Evolutionary conservation across 805 yeast genomes (phyloP), one percentile per base, ranked within the genome.

Genomic region (Nakazawaea pomicola): DNA sequence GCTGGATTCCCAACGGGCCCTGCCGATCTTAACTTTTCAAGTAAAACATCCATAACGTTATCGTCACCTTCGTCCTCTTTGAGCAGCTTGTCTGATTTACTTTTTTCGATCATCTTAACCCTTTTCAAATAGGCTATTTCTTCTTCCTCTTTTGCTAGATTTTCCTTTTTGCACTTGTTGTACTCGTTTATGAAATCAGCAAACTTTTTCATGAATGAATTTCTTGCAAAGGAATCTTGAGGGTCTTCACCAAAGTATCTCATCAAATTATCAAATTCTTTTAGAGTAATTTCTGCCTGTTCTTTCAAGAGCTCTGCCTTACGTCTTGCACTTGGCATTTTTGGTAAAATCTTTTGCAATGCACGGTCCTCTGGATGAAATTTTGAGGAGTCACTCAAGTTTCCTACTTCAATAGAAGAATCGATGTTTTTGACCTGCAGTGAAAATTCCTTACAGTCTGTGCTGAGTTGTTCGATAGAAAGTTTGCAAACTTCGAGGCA

Each of bases 11-110:
- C 79, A 4, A 79, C 63, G 9, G 93, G 85, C 1, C 91, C 95
- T 0, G 93, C 86, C 14, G 90, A 89, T 55, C 89, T 83, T 54
- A 93, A 72, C 54, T 84, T 87, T 57, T 89, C 95, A 44, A 93
- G 70, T 36, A 93, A 67, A 27, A 83, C 76, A 58, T 93, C 99
- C 84, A 93, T 88, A 31, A 88, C 83, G 36, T 70, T 67, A 15
- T 58, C 64, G 14, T 63, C 79, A 10, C 67, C 75, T 21, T 65
- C 69, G 15, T 62, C 70, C 6, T 10, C 45, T 35, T 44, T 37
- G 4, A 37, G 21, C 14, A 12, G 29, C 6, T 35, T 35, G 19
- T 28, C 36, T n/a, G 35, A 15, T 33, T 34, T 39, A 14, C 31
- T 31, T 33, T 38, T 36, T 35, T 76, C 82, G 33, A 81, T 57